Base-by-base conservation (phyloP, 1,139 yeast genomes). In the Geotrichum aggregatum region DNA sequence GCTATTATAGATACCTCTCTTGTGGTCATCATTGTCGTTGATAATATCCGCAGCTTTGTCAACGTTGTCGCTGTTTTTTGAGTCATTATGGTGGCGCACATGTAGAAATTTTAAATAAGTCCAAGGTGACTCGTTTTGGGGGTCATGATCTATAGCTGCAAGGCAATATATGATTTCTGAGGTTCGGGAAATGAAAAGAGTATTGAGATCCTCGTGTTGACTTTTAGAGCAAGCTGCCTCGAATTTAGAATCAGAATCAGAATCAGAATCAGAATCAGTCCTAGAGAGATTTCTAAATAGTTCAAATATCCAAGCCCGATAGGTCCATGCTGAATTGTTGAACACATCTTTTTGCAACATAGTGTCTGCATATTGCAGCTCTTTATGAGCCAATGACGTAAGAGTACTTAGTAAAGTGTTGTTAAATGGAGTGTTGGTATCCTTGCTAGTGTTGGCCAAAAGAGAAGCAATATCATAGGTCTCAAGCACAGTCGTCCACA, bases 281-380 rank as follows among this genome's bases (percentile, higher is more conserved):
- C 4, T 10, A 34, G 14, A 10, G 16, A 2, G 55, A 21, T 53
- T 52, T 44, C 8, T 8, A 24, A 24, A 24, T 5, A 24, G 5
- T 8, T 56, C 62, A 26, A 66, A 56, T 19, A 85, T 66, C 62
- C 83, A 88, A 71, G 74, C 86, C 51, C 97, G 75, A 68, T 87
- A 95, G 54, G 83, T 78, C 99, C 99, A 92, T 0, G 95, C 97
- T 52, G 96, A 86, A 67, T 92, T 94, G 70, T 92, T 92, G 61
- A 88, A 75, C 19, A 87, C 78, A 67, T 92, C 99, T 7, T 70
- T 63, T 5, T 70, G 68, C 10, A 94, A 68, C 59, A 79, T 68
- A 18, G 59, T 57, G n/a, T 76, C 74, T 1, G 79, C 75, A 63
- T 78, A 84, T 7, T 63, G 66, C n/a, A 80, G 59, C 63, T 89